Evolutionary conservation across 192 early-diverging fungal genomes (phyloP), one percentile per base, ranked within the genome.

Genomic region (Coemansia sp.): DNA sequence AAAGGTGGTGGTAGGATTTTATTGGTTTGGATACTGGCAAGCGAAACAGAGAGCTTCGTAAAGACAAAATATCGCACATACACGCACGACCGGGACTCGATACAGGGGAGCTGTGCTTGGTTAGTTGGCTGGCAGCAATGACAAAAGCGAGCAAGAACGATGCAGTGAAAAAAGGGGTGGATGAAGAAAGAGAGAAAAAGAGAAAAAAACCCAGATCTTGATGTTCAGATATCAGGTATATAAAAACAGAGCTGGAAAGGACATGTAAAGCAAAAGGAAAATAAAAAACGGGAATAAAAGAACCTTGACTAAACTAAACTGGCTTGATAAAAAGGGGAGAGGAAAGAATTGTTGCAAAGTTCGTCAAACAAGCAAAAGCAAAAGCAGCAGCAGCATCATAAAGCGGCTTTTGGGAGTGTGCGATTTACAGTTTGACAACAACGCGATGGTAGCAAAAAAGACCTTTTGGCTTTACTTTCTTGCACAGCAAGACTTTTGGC

Each of bases 11-110:
- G 46, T n/a, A n/a, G n/a, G n/a, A n/a, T 48, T 48, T 48, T 48
- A 14, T 48, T 48, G 46, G 12, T n/a, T 14, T 11, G 3, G 16
- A 48, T 48, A 48, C 12, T 11, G 46, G 16, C 1, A 48, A 48
- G 46, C 4, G 16, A n/a, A 48, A 48, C 46, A 48, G 46, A 48
- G 16, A 56, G 37, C 54, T 56, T 56, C 54, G 54, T 56, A 56
- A 53, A 42, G 64, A 14, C 9, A 50, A 53, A 53, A 50, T 17
- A 50, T 13, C 48, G n/a, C 11, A 41, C 12, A 41, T 32, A 57
- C 14, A 45, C 65, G 43, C 51, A 66, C 11, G 4, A 51, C 43
- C n/a, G 22, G 43, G 54, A 25, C 43, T 66, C 65, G 65, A 57
- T 44, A 56, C 25, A 66, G 54, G 32, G 6, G 51, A 65, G 64